These are phyloP conservation scores for Aspergillus affinis DNA, from an alignment of 495 filamentous ascomycete genomes.

Conservation along the genomic window DNA sequence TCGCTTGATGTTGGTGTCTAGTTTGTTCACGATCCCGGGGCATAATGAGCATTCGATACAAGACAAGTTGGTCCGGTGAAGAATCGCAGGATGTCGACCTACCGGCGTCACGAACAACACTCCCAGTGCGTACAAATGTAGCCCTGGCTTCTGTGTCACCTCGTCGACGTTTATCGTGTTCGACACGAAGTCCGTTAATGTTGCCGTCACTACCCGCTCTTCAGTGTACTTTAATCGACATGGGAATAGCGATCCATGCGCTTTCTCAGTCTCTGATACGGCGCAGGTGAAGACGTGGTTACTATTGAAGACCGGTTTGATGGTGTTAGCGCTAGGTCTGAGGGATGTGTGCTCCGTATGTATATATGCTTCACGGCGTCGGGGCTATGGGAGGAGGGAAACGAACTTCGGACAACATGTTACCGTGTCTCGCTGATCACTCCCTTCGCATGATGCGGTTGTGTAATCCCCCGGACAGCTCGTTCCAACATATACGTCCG, in stretches of 20 bases:
- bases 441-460: conserved; percentile 9
- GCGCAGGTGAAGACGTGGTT: conserved; percentile 8
- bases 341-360: no score
- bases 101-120: conserved; percentile 26
- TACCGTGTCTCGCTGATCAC: neutral
- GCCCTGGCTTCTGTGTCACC: conserved; percentile 9
- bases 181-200: conserved; percentile 7
- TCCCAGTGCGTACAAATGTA: conserved; percentile 26
- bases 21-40: neutral
- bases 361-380: no score
- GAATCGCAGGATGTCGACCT: conserved; percentile 1
- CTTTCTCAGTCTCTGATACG: neutral
- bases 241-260: conserved; percentile 7
- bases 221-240: conserved; percentile 3
- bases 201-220: neutral
- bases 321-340: no score
- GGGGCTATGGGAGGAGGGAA: no score
- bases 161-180: conserved; percentile 15
- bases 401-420: conserved; percentile 29
- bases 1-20: neutral
- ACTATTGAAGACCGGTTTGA: neutral
- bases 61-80: neutral
- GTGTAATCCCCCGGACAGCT: conserved; percentile 26
- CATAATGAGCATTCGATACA: neutral
- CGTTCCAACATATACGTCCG: conserved; percentile 19